phyloP scores from a whole-genome alignment of 345 rosid genomes.

The Noccaea bulbosa region DNA sequence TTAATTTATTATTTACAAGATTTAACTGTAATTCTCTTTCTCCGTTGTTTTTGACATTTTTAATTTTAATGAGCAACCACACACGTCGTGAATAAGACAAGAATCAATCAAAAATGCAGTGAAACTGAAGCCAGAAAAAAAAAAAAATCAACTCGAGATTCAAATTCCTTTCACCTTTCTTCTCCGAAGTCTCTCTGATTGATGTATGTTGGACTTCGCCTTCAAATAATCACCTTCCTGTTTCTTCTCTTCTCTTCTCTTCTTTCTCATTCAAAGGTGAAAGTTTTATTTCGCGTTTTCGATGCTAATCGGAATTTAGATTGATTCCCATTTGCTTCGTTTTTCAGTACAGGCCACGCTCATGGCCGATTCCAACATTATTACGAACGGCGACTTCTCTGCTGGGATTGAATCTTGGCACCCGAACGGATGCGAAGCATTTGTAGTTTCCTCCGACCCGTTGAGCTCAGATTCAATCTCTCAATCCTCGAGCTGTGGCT shows the following conservation, averaged over 20 bases:
- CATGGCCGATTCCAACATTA: conserved; percentile 52
- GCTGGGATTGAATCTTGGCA: conserved; percentile 73
- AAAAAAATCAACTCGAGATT: not conserved
- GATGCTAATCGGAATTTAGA: too few species aligned
- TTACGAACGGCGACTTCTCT: conserved; percentile 77
- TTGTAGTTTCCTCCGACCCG: conserved; percentile 59
- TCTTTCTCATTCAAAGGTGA: conserved; percentile 32
- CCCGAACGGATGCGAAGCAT: conserved; percentile 74
- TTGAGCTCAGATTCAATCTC: conserved; percentile 42
- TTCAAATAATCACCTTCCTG: conserved; percentile 22
- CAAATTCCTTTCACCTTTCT: conserved; percentile 9
- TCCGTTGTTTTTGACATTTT: conserved; percentile 19
- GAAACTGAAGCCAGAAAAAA: not conserved
- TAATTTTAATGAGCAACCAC: not conserved
- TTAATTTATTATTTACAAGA: too few species aligned
- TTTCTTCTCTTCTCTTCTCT: conserved; percentile 6
- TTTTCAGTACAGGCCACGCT: conserved; percentile 31
- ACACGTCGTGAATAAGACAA: conserved; percentile 25
- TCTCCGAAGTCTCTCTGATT: conserved; percentile 23
- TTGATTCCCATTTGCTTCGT: not conserved
- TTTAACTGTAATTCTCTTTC: too few species aligned
- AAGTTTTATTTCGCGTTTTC: too few species aligned
- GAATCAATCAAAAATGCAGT: not conserved
- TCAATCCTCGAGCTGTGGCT: conserved; percentile 46
- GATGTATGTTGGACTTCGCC: conserved; percentile 18